These are phyloP conservation scores for Heterobasidion annosum DNA, from an alignment of 1,284 basidiomycete species.

Conservation along the genomic window DNA sequence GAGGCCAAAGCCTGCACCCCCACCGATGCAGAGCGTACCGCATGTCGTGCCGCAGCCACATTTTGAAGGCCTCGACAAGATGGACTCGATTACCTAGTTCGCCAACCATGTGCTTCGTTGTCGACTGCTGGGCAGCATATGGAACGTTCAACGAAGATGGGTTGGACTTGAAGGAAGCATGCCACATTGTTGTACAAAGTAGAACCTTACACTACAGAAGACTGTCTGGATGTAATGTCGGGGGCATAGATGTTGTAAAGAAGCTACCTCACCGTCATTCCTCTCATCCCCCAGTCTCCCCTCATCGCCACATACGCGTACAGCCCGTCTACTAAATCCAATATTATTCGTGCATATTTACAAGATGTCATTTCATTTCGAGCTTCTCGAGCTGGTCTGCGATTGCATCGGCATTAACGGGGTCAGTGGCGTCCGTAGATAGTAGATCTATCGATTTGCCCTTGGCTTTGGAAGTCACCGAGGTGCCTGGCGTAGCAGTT, in stretches of 20 bases:
- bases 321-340: not conserved
- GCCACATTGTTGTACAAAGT: not conserved
- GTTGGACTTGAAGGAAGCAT: not conserved
- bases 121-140: no score
- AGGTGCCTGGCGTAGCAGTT: no score
- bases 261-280: not conserved
- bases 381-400: conserved; percentile 37
- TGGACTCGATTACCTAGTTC: conserved; percentile 23
- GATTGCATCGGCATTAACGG: conserved; percentile 22
- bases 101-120: not conserved
- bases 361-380: conserved; percentile 19
- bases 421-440: conserved; percentile 4
- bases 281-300: not conserved
- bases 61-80: conserved; percentile 19
- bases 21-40: conserved; percentile 12
- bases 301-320: not conserved
- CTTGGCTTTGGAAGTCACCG: no score
- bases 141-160: not conserved
- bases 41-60: conserved; percentile 9
- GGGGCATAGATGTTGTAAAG: not conserved
- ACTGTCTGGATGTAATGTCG: not conserved
- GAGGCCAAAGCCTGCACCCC: conserved; percentile 27
- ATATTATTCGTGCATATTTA: not conserved
- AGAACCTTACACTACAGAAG: not conserved
- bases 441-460: no score